Evolutionary conservation across 805 yeast species (phyloP), one percentile per base, ranked within the genome.

Genomic region (Candida yuanshanica): DNA sequence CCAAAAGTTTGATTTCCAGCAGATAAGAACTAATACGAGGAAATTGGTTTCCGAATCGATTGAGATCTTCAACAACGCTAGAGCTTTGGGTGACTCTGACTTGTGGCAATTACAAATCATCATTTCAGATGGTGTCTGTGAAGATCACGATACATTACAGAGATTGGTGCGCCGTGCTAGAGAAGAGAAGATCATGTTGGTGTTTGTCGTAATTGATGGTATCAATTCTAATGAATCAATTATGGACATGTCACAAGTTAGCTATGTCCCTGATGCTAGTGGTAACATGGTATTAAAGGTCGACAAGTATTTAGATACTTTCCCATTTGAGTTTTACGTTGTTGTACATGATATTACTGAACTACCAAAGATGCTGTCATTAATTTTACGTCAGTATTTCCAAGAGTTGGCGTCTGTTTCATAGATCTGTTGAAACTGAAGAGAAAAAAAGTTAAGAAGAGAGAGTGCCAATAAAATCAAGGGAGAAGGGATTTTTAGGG

Each of bases 271-370:
- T 4, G 91, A 83, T 58, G 69, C 64, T 12, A 66, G 69, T 38
- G 97, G 97, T 3, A 75, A 74, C 43, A 72, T 79, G 78, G 75
- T 75, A 35, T 67, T 95, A 48, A 74, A 82, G 58, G 93, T 93
- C 44, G 81, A 79, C 45, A 85, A 81, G 52, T 93, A 93, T 56
- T 73, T 93, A 61, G 96, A 91, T 53, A 75, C 85, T 22, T 93
- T 93, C 81, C 98, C 99, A 52, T 93, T 93, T 64, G 98, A 93
- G 59, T 93, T 84, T 60, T 93, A 91, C 58, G 96, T 91, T 44
- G 91, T 95, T 50, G 97, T 93, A 20, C 81, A 85, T 52, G 80
- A 91, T 56, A 84, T 95, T 50, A 74, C 74, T 36, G 98, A 91
- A 64, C 71, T 93, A 29, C 99, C 99, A 13, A 86, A 82, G 56